These are phyloP conservation scores for Phascolomyces articulosus DNA, from an alignment of 371 early-diverging fungal species.

Conservation along the genomic window DNA sequence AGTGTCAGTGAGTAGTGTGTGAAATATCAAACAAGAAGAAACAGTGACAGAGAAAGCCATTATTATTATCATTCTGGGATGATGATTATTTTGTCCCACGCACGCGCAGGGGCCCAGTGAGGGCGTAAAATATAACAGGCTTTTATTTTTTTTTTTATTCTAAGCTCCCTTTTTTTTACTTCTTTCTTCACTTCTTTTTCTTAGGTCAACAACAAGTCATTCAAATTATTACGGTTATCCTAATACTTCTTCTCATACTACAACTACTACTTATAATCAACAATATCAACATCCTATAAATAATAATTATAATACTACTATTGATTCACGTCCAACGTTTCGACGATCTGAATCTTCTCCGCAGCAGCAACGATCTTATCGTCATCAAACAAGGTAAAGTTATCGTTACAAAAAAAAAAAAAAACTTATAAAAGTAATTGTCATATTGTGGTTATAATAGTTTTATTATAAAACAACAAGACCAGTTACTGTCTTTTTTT, in stretches of 20 bases:
- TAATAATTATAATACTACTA: background rate
- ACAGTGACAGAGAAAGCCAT: background rate
- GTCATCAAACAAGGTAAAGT: conserved; percentile 11
- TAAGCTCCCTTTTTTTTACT: background rate
- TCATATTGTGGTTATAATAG: too few species aligned
- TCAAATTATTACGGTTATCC: conserved; percentile 11
- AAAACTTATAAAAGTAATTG: too few species aligned
- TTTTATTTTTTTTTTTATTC: background rate
- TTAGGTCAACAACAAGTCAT: background rate
- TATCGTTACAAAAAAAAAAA: background rate
- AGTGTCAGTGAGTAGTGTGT: background rate
- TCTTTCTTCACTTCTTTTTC: conserved; percentile 4
- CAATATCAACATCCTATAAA: too few species aligned
- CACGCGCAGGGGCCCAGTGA: conserved; percentile 13
- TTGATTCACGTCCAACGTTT: conserved; percentile 4
- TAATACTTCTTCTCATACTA: background rate
- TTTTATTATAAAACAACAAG: too few species aligned
- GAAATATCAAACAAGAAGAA: background rate
- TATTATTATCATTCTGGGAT: background rate
- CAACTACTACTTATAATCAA: background rate
- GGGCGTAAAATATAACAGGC: conserved; percentile 9
- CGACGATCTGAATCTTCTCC: conserved; percentile 21
- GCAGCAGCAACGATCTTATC: conserved; percentile 4
- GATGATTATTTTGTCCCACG: conserved; percentile 18
- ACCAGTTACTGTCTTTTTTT: too few species aligned